Evolutionary conservation across 2,329 filamentous ascomycete species (phyloP).

Genomic region (Stachybotrys echinatus): DNA sequence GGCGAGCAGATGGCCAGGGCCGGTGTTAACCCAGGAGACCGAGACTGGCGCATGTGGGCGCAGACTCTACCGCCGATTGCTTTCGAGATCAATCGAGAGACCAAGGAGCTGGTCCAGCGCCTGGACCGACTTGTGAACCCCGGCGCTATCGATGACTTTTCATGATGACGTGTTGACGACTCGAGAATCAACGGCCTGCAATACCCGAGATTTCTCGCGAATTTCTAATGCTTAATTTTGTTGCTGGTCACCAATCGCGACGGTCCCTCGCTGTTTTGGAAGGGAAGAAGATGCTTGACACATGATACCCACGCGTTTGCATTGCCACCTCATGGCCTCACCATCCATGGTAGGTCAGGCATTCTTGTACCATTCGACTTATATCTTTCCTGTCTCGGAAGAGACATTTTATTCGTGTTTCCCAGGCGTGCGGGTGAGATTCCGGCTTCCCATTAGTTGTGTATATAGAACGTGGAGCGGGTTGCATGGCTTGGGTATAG

Average conservation of each 20-base stretch:
- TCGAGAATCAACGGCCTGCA: background rate
- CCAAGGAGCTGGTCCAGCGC: conserved; percentile 62
- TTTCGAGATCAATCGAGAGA: conserved; percentile 80
- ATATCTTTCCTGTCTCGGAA: background rate
- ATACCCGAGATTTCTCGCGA: background rate
- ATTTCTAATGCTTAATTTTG: background rate
- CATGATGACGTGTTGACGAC: conserved; percentile 21
- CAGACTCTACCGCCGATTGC: conserved; percentile 74
- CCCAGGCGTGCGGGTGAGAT: too few species aligned
- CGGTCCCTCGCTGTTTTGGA: background rate
- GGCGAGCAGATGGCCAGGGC: conserved; percentile 53
- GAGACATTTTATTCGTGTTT: too few species aligned
- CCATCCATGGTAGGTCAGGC: background rate
- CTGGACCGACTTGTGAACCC: conserved; percentile 30
- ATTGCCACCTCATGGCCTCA: background rate
- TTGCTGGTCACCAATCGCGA: background rate
- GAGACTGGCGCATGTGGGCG: conserved; percentile 59
- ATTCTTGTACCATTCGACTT: background rate
- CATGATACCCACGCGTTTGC: background rate
- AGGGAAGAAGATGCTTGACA: background rate
- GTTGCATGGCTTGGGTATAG: background rate
- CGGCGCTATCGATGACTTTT: conserved; percentile 39
- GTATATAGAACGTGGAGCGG: background rate
- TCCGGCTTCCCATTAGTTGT: too few species aligned
- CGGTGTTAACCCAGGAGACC: conserved; percentile 40